Conservation (phyloP, 2,329 filamentous ascomycete genomes). For the Lizonia empirigonia region DNA sequence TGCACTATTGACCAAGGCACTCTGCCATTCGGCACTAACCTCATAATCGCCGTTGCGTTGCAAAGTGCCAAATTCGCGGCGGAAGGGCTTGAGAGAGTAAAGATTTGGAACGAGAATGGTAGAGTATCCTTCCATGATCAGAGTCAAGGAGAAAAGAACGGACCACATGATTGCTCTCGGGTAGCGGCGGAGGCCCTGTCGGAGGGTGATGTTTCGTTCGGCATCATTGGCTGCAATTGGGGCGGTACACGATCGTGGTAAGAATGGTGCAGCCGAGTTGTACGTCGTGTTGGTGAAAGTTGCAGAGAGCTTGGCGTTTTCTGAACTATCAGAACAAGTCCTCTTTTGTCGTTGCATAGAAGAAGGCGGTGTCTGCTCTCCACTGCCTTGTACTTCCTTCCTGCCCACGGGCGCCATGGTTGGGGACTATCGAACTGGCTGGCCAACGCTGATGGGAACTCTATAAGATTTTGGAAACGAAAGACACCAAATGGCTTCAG, state of each 20-base stretch:
- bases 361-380: background rate
- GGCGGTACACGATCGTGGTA: background rate
- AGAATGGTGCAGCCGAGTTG: conserved; percentile 5
- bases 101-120: conserved; percentile 78
- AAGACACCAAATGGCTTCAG: no score
- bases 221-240: background rate
- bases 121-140: conserved; percentile 88
- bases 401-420: background rate
- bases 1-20: conserved; percentile 49
- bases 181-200: conserved; percentile 76
- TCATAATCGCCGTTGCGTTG: conserved; percentile 32
- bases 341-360: background rate
- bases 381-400: background rate
- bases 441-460: background rate
- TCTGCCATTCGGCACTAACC: conserved; percentile 51
- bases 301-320: background rate
- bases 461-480: background rate
- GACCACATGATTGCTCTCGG: conserved; percentile 86
- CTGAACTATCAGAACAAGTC: conserved; percentile 1
- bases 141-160: conserved; percentile 78
- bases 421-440: background rate
- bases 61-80: conserved; percentile 41
- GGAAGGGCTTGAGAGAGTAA: conserved; percentile 55
- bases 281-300: background rate
- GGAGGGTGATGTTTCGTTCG: conserved; percentile 52